These are phyloP conservation scores for Mortierella antarctica DNA, from an alignment of 192 early-diverging fungal species.

Conservation along the genomic window DNA sequence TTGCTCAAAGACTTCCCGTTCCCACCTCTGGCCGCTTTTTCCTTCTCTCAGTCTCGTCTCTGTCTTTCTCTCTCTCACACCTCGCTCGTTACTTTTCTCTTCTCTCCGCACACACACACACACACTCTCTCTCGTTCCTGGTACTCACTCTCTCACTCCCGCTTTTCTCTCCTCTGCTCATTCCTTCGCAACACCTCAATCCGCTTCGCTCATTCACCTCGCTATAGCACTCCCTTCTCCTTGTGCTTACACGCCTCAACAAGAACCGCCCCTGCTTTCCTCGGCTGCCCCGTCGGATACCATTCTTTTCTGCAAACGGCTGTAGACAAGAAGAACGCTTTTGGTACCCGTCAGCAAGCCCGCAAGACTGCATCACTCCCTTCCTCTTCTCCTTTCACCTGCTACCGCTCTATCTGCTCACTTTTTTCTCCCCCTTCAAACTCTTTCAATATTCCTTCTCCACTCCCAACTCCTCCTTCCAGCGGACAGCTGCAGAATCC, in stretches of 20 bases:
- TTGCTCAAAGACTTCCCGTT: background rate
- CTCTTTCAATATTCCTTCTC: constrained; percentile 19
- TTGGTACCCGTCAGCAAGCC: no score
- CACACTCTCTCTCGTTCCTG: background rate
- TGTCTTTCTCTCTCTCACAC: background rate
- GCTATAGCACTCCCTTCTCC: background rate
- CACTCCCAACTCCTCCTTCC: constrained; percentile 30
- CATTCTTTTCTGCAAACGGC: background rate
- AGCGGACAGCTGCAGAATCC: constrained; percentile 18
- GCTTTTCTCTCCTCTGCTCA: background rate
- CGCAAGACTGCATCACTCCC: background rate
- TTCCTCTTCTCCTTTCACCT: background rate
- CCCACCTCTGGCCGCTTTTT: background rate
- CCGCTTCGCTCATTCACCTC: background rate
- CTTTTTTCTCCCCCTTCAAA: background rate
- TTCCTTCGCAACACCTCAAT: no score
- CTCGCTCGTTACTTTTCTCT: background rate
- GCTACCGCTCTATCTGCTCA: background rate
- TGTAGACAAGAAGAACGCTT: no score
- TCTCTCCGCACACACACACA: background rate
- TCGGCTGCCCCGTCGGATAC: background rate
- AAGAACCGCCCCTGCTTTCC: background rate
- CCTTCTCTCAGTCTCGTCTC: background rate
- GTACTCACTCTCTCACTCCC: background rate
- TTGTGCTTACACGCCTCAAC: background rate